Conservation (phyloP, 2,329 filamentous ascomycete species). For the Ophiostoma ulmi region DNA sequence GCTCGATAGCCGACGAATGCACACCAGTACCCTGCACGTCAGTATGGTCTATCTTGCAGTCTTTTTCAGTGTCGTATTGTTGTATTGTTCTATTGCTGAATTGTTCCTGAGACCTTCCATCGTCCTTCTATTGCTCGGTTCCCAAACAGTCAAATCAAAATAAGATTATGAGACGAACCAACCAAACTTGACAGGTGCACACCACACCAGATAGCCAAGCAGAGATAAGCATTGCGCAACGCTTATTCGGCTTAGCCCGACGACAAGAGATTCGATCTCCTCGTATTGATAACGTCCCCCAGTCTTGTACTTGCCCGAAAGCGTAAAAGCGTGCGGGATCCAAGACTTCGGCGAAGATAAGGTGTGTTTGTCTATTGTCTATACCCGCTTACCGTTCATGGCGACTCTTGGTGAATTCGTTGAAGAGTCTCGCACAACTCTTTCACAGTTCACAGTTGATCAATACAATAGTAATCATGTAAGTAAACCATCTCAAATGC, state of each 20-base stretch:
- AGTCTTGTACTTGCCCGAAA: not conserved
- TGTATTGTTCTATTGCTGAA: not conserved
- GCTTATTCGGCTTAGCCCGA: not conserved
- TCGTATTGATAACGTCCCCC: not conserved
- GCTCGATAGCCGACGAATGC: not conserved
- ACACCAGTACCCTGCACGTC: not conserved
- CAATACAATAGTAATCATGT: no score
- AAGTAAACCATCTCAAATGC: not conserved
- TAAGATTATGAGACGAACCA: not conserved
- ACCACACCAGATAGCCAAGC: not conserved
- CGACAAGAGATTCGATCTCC: not conserved
- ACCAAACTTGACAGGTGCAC: not conserved
- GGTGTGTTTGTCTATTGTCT: not conserved
- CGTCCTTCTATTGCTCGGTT: not conserved
- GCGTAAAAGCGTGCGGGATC: not conserved
- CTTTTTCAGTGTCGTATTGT: not conserved
- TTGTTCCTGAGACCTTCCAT: not conserved
- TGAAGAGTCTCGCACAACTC: no score
- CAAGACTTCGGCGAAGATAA: not conserved
- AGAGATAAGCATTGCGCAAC: constrained; percentile 7
- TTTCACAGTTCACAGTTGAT: no score
- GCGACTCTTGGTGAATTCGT: not conserved
- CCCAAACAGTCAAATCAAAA: not conserved
- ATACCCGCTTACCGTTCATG: not conserved
- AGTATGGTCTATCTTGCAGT: not conserved